Percentiles rank a stretch among this genome's conserved stretches.
Evolutionary conservation across 129 eudicot species (phyloP).

Genomic region (Smallanthus sonchifolius): DNA sequence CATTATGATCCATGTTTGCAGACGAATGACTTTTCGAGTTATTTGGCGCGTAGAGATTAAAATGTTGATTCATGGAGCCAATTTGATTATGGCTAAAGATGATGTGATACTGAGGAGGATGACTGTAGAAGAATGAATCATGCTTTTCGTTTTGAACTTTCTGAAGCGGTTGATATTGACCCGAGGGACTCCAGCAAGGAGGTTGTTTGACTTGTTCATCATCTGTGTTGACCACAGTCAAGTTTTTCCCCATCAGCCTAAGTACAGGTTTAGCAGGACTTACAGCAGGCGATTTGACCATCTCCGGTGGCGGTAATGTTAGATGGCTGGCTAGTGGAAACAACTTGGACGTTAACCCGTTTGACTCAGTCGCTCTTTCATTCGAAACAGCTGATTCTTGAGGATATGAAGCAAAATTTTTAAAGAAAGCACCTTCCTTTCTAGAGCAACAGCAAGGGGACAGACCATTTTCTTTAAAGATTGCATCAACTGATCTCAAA

Average conservation of each 20-base stretch:
- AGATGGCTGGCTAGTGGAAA: not conserved
- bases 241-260: constrained; percentile 86
- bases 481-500: constrained; percentile 16
- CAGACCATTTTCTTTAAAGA: constrained; percentile 22
- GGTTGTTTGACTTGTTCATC: constrained; percentile 29
- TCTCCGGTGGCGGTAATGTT: constrained; percentile 23
- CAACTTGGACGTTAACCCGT: constrained; percentile 8
- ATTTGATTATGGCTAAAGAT: constrained; percentile 21
- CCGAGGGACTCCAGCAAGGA: constrained; percentile 4
- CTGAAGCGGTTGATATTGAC: constrained; percentile 18
- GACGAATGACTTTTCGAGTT: constrained; percentile 17
- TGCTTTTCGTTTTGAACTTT: constrained; percentile 15
- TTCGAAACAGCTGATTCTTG: constrained; percentile 40
- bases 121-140: constrained; percentile 16
- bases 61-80: constrained; percentile 7
- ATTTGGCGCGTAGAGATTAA: constrained; percentile 19
- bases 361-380: constrained; percentile 2
- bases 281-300: constrained; percentile 19
- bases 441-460: constrained; percentile 49
- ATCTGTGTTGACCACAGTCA: constrained; percentile 66
- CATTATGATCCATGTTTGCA: constrained; percentile 7
- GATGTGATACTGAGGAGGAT: constrained; percentile 8
- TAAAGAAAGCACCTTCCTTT: constrained; percentile 13
- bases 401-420: constrained; percentile 12
- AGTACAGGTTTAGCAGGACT: constrained; percentile 56